These are phyloP conservation scores for Heracleum sosnowskyi DNA, from an alignment of 129 eudicot species.

Conservation along the genomic window DNA sequence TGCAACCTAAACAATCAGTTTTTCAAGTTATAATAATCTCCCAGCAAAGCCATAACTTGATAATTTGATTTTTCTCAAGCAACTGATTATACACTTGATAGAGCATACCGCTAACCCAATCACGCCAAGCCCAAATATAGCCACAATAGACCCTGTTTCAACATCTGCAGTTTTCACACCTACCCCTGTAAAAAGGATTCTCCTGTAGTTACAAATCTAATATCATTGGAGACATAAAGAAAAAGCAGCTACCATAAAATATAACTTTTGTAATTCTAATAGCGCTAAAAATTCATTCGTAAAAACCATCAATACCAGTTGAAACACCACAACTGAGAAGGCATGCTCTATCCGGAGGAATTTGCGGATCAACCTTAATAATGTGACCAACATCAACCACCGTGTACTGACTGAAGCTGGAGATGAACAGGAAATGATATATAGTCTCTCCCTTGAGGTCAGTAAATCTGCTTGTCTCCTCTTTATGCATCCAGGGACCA, in stretches of 20 bases:
- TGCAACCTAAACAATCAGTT: slow-evolving; percentile 51
- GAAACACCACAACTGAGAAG: slow-evolving; percentile 89
- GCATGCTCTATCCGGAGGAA: slow-evolving; percentile 79
- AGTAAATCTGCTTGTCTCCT: slow-evolving; percentile 79
- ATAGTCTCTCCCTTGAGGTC: slow-evolving; percentile 69
- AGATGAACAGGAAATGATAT: slow-evolving; percentile 52
- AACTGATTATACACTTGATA: background rate
- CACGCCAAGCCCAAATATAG: slow-evolving; percentile 76
- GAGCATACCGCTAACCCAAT: slow-evolving; percentile 77
- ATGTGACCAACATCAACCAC: slow-evolving; percentile 68
- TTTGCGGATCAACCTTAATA: slow-evolving; percentile 49
- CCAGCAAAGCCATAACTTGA: slow-evolving; percentile 1
- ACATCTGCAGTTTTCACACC: slow-evolving; percentile 89
- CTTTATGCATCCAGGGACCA: slow-evolving; percentile 66
- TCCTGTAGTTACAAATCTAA: background rate
- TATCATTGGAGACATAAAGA: background rate
- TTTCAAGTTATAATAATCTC: background rate
- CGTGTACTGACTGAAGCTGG: slow-evolving; percentile 82
- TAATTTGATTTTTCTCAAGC: background rate
- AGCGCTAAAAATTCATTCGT: background rate
- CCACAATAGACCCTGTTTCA: slow-evolving; percentile 78
- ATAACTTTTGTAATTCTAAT: background rate
- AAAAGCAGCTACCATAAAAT: background rate
- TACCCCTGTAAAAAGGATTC: slow-evolving; percentile 46
- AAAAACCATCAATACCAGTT: slow-evolving; percentile 40